Conservation (phyloP, 331 rosid genomes). For the Pyracantha coccinea region DNA sequence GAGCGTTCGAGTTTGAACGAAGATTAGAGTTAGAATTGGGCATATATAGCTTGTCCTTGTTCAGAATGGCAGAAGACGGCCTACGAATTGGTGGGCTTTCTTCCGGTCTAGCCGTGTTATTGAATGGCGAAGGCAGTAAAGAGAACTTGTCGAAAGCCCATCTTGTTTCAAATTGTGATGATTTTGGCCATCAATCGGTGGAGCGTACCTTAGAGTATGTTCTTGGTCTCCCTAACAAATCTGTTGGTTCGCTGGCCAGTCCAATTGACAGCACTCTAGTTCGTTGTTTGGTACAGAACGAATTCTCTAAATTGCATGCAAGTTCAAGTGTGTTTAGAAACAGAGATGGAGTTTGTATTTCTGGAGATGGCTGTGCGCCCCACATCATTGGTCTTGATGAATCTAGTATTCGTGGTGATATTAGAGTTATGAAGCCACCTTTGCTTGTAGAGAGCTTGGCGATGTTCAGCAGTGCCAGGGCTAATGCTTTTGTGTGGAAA, state of each 20-base stretch:
- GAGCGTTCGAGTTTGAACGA: slow-evolving; percentile 9
- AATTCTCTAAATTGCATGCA: slow-evolving; percentile 31
- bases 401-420: slow-evolving; percentile 70
- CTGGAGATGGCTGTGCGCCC: slow-evolving; percentile 30
- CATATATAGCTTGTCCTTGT: neutral
- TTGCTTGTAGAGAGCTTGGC: slow-evolving; percentile 79
- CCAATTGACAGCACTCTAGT: slow-evolving; percentile 44
- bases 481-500: slow-evolving; percentile 74
- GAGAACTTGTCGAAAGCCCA: slow-evolving; percentile 48
- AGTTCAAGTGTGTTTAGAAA: slow-evolving; percentile 11
- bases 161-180: slow-evolving; percentile 72
- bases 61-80: slow-evolving; percentile 68
- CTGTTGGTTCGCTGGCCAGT: slow-evolving; percentile 45
- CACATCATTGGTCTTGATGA: slow-evolving; percentile 51
- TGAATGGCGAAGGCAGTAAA: slow-evolving; percentile 51
- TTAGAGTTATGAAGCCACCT: slow-evolving; percentile 50
- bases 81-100: slow-evolving; percentile 76
- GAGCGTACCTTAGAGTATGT: slow-evolving; percentile 83
- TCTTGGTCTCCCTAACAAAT: slow-evolving; percentile 76
- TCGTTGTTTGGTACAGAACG: slow-evolving; percentile 42
- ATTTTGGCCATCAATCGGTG: slow-evolving; percentile 65
- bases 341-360: slow-evolving; percentile 44
- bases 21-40: slow-evolving; percentile 25
- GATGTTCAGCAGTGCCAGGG: slow-evolving; percentile 91
- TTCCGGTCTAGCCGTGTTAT: slow-evolving; percentile 88